A percentile compares a stretch with the other conserved stretches of the same genome.
These are phyloP conservation scores for Fonsecaea nubica DNA, from an alignment of 2,329 filamentous ascomycete species.

Conservation along the genomic window DNA sequence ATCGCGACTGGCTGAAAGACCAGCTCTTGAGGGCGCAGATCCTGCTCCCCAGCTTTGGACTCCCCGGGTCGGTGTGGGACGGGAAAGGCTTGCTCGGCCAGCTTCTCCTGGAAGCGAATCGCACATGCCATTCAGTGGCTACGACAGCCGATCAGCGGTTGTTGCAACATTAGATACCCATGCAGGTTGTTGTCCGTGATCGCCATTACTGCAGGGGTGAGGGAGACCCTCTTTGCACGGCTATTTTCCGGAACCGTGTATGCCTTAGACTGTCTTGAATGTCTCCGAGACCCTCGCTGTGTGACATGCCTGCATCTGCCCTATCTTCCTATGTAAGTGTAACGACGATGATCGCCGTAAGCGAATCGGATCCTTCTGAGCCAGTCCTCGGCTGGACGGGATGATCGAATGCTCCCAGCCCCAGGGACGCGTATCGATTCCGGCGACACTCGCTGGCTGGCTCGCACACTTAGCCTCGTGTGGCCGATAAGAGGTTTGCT, in stretches of 20 bases:
- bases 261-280: neutral
- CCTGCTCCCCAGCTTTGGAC: constrained; percentile 17
- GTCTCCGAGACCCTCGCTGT: neutral
- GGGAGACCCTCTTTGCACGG: neutral
- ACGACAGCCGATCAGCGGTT: constrained; percentile 11
- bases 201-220: neutral
- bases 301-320: neutral
- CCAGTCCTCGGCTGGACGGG: neutral
- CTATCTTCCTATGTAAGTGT: neutral
- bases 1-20: constrained; percentile 45
- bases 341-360: neutral
- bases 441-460: neutral
- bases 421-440: neutral
- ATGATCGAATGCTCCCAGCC: neutral
- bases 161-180: neutral
- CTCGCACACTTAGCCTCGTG: neutral
- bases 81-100: constrained; percentile 16
- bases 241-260: neutral
- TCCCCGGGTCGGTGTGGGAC: constrained; percentile 13
- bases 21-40: constrained; percentile 37
- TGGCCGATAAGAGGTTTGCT: neutral
- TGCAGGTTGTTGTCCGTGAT: neutral
- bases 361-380: neutral
- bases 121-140: constrained; percentile 9
- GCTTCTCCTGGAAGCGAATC: constrained; percentile 20